phyloP scores from a whole-genome alignment of 192 early-diverging fungal species.

The Jimgerdemannia lactiflua region DNA sequence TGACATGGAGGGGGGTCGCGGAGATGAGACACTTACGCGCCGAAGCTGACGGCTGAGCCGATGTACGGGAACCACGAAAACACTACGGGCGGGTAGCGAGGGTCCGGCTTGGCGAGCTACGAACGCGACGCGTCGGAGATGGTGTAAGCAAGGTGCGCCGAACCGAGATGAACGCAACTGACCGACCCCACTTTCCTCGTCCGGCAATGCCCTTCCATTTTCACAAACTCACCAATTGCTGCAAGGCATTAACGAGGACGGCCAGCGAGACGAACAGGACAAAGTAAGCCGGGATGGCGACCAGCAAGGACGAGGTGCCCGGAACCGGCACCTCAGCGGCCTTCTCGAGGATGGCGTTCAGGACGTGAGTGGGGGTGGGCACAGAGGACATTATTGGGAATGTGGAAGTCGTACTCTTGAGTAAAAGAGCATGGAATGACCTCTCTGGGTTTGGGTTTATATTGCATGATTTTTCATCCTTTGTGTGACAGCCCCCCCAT shows the following conservation, averaged over 20 bases:
- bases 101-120: not conserved
- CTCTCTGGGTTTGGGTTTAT: too few species aligned
- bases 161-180: not conserved
- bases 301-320: not conserved
- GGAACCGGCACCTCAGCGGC: not conserved
- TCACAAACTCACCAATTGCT: not conserved
- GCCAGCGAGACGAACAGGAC: not conserved
- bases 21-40: slow-evolving; percentile 45
- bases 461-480: too few species aligned
- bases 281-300: not conserved
- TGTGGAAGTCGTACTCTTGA: too few species aligned
- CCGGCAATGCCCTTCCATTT: not conserved
- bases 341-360: not conserved
- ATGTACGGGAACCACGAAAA: slow-evolving; percentile 84
- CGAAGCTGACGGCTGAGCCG: slow-evolving; percentile 84
- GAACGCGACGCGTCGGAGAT: not conserved
- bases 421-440: too few species aligned
- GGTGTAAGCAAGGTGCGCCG: too few species aligned
- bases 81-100: slow-evolving; percentile 55
- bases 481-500: too few species aligned
- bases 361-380: not conserved
- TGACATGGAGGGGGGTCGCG: not conserved
- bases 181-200: not conserved
- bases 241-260: not conserved
- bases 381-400: not conserved